phyloP scores from a whole-genome alignment of 345 rosid genomes.

The Pistacia vera region DNA sequence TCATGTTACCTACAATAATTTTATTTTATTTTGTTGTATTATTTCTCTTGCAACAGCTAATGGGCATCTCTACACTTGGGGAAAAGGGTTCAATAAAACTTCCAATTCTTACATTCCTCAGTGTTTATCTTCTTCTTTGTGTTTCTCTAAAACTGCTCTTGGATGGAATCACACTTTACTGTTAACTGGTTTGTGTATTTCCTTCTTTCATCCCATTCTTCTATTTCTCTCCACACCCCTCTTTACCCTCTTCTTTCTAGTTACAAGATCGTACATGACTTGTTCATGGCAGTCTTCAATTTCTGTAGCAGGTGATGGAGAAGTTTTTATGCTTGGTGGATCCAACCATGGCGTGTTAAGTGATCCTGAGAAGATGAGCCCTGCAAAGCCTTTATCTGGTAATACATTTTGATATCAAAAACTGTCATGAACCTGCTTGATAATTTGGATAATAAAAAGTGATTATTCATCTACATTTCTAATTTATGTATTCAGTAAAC shows the following conservation, averaged over 20 bases:
- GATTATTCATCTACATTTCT: constrained; percentile 3
- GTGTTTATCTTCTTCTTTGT: constrained; percentile 35
- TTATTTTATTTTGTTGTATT: constrained; percentile 7
- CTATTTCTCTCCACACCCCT: too few species aligned
- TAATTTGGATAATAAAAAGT: background rate
- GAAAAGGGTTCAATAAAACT: constrained; percentile 67
- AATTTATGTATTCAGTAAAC: background rate
- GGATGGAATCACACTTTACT: constrained; percentile 88
- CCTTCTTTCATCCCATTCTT: background rate
- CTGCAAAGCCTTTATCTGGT: constrained; percentile 43
- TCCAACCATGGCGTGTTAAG: constrained; percentile 47
- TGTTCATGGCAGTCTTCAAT: background rate
- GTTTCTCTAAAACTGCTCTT: constrained; percentile 49
- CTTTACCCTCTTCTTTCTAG: background rate
- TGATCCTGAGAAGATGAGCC: constrained; percentile 43
- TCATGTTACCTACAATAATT: background rate
- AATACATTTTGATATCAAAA: constrained; percentile 8
- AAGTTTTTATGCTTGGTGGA: constrained; percentile 72
- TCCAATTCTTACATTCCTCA: constrained; percentile 53
- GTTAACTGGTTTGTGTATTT: constrained; percentile 48
- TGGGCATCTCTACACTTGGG: constrained; percentile 72
- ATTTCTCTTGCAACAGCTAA: constrained; percentile 47
- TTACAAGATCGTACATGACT: background rate
- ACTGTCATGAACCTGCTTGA: background rate
- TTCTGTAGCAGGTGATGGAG: constrained; percentile 52